Evolutionary conservation across 257 asterid genomes (phyloP).

Genomic region (Rhazya stricta): DNA sequence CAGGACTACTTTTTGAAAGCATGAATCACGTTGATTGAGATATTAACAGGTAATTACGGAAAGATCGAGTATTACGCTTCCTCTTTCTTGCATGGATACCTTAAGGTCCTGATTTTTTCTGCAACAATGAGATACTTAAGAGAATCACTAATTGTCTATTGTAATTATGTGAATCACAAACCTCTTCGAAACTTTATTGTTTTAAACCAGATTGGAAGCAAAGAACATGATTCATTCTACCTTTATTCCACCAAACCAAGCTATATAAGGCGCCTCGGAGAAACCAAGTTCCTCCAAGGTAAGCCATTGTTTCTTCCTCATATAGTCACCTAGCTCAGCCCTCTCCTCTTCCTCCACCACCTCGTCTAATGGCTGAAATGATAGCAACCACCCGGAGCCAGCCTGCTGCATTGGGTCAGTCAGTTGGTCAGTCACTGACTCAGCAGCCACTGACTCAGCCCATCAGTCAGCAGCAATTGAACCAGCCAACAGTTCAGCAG

Average conservation of each 20-base stretch:
- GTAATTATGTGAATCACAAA: constrained; percentile 34
- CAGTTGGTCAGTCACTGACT: not conserved
- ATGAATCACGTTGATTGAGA: not conserved
- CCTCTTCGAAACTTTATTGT: constrained; percentile 25
- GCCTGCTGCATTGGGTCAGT: constrained; percentile 14
- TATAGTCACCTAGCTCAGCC: not conserved
- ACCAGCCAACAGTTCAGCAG: not conserved
- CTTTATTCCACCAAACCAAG: constrained; percentile 38
- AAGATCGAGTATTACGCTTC: not conserved
- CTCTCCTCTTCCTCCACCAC: not conserved
- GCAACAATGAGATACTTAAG: not conserved
- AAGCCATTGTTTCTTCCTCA: constrained; percentile 6
- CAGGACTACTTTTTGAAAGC: not conserved
- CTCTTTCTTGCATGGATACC: not conserved
- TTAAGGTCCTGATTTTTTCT: not conserved
- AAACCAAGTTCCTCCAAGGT: constrained; percentile 21
- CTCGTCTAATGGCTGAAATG: constrained; percentile 1
- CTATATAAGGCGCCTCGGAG: constrained; percentile 33
- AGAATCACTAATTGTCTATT: not conserved
- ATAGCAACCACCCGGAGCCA: constrained; percentile 14
- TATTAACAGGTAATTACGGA: not conserved
- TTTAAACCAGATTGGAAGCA: constrained; percentile 45
- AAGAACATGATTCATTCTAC: constrained; percentile 47
- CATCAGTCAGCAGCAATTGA: not conserved
- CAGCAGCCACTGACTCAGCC: constrained; percentile 6